Evolutionary conservation across 2,329 filamentous ascomycete genomes (phyloP), one percentile per base, ranked within the genome.

Genomic region (Microdochium trichocladiopsis): DNA sequence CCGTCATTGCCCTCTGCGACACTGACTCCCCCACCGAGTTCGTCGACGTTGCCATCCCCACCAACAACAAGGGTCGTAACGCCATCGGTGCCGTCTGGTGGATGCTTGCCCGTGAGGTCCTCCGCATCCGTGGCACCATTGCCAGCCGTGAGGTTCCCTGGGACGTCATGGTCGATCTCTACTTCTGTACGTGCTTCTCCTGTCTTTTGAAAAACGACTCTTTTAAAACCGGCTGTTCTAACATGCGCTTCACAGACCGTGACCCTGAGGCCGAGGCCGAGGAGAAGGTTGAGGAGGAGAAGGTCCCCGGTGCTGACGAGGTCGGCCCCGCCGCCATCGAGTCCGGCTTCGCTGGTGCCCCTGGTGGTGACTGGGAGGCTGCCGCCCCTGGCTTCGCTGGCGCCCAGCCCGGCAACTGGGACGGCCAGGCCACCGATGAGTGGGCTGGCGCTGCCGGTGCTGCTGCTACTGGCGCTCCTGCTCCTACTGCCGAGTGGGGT

Each of bases 11-110:
- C 69, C 92, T 99, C 66, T 94, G 89, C 82, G 94, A 99, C 79
- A 96, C 93, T 72, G 94, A 99, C 83, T 97, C 94, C 57, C 94
- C 94, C 70, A 97, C 94, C 76, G 93, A 99, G 80, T 99, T 93
- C 82, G 94, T 99, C 73, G 94, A 99, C 72, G 90, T 97, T 76
- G 94, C 94, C 77, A 99, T 99, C 79, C 94, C 94, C 70, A 96
- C 94, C 82, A 99, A 99, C 90, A 99, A 99, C 90, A 99, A 99
- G 88, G 93, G 92, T 83, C 93, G 94, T 74, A 92, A 97, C 81
- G 87, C 95, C 74, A 99, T 99, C 69, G 94, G 94, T 82, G 84
- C 94, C 68, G 76, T 99, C 80, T 99, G 94, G 94, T 99, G 94
- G 94, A 87, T 99, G 87, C 85, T 99, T 66, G 93, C 94, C 74